phyloP scores from a whole-genome alignment of 768 basidiomycete species.

The Asterophora parasitica region DNA sequence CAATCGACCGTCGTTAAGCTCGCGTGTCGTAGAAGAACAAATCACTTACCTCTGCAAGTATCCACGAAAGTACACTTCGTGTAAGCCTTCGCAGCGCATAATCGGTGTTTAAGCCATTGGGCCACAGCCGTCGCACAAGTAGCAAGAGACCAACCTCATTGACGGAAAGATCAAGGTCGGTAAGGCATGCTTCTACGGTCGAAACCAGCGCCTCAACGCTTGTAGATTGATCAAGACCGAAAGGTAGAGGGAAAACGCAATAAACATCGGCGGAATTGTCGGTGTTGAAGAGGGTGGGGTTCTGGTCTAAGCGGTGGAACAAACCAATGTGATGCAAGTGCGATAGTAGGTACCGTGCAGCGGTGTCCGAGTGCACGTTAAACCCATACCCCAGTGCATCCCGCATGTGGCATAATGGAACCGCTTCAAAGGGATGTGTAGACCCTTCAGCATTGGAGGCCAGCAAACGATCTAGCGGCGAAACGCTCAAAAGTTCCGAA shows the following conservation, averaged over 20 bases:
- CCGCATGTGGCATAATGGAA: constrained; percentile 55
- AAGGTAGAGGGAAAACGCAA: constrained; percentile 64
- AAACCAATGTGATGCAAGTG: constrained; percentile 63
- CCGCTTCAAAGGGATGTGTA: constrained; percentile 50
- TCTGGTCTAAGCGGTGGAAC: constrained; percentile 44
- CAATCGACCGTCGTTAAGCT: not conserved
- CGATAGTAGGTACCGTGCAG: constrained; percentile 48
- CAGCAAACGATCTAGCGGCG: constrained; percentile 22
- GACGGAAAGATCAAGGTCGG: constrained; percentile 64
- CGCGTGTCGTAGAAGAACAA: not conserved
- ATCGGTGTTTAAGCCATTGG: constrained; percentile 65
- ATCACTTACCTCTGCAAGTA: constrained; percentile 57
- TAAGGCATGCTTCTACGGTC: constrained; percentile 65
- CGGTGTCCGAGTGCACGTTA: constrained; percentile 46
- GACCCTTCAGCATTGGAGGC: constrained; percentile 18
- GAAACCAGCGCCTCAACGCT: constrained; percentile 71
- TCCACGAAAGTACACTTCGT: constrained; percentile 59
- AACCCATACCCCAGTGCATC: constrained; percentile 58
- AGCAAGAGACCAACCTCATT: constrained; percentile 74
- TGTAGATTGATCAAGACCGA: constrained; percentile 65
- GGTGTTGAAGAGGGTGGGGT: constrained; percentile 32
- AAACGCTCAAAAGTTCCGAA: constrained; percentile 44
- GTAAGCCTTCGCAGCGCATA: constrained; percentile 64
- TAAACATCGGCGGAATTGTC: constrained; percentile 27
- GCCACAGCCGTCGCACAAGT: constrained; percentile 68